phyloP scores from a whole-genome alignment of 768 basidiomycete species.

The Gloeostereum incarnatum region DNA sequence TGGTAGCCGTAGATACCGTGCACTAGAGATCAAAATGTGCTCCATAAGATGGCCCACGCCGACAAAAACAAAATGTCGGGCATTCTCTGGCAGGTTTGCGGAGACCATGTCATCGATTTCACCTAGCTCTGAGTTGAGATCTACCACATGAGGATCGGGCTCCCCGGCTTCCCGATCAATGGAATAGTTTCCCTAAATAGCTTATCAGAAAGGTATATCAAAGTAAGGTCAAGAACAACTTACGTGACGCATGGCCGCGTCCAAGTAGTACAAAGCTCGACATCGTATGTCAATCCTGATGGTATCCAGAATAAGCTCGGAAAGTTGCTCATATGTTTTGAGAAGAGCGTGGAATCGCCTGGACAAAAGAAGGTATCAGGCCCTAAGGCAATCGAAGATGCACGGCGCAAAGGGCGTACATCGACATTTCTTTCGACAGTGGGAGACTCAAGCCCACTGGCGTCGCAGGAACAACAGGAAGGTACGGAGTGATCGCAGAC shows the following conservation, averaged over 20 bases:
- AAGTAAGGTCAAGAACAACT: slow-evolving; percentile 14
- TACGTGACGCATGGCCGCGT: slow-evolving; percentile 71
- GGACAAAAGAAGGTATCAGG: slow-evolving; percentile 8
- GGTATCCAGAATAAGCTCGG: slow-evolving; percentile 78
- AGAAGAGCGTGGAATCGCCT: slow-evolving; percentile 90
- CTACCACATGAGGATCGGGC: slow-evolving; percentile 82
- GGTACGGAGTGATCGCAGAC: slow-evolving; percentile 29
- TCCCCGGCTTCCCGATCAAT: slow-evolving; percentile 80
- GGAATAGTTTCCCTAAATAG: slow-evolving; percentile 69
- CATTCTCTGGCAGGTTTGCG: slow-evolving; percentile 48
- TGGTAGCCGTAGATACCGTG: slow-evolving; percentile 55
- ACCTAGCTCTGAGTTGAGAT: slow-evolving; percentile 75
- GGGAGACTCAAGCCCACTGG: slow-evolving; percentile 50
- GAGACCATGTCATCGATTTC: slow-evolving; percentile 66
- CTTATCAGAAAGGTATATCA: slow-evolving; percentile 8
- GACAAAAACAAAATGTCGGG: slow-evolving; percentile 73
- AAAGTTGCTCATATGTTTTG: slow-evolving; percentile 85
- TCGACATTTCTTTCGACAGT: slow-evolving; percentile 79
- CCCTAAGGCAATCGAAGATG: neutral
- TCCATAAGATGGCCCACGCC: slow-evolving; percentile 85
- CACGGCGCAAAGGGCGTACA: slow-evolving; percentile 44
- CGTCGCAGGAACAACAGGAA: slow-evolving; percentile 29
- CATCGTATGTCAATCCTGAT: slow-evolving; percentile 85
- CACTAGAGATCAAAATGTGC: slow-evolving; percentile 67
- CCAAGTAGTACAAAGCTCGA: slow-evolving; percentile 71